Evolutionary conservation across 2,329 filamentous ascomycete species (phyloP), one percentile per base, ranked within the genome.

Genomic region (Talaromyces sp.): DNA sequence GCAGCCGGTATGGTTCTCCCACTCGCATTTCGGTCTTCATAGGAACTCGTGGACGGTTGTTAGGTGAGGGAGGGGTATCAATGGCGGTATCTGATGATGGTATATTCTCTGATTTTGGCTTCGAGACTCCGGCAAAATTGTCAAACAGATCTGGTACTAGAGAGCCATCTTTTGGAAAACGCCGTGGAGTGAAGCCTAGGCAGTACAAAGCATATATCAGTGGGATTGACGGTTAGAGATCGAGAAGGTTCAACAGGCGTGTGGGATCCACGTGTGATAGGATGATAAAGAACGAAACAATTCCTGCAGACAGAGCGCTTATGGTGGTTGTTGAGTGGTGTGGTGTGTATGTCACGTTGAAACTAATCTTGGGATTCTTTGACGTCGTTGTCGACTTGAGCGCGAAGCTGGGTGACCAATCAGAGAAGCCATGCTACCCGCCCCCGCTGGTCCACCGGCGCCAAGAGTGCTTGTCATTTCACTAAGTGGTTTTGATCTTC

Each of bases 1-100:
- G 59, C 51, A 57, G 59, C 59, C 59, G 58, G 55, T 48, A 54
- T 41, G 59, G 56, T 51, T 60, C 55, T 41, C 55, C 50, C 15
- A 58, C 37, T 55, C 31, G 52, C 55, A 46, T 55, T 45, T 57
- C 50, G 48, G 36, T 33, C 35, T 53, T 50, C 36, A 52, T 52
- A 33, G 35, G 17, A 22, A 22, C 25, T 28, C n/a, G n/a, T 19
- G 25, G 7, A 3, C 3, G 7, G 7, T 28, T 28, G 7, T 28
- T 19, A 48, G 10, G 17, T 33, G n/a, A 19, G n/a, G 45, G 9
- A 5, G 17, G 22, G 22, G 15, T 31, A 46, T 31, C 28, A 25
- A 33, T 33, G 25, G 45, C 33, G 5, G 45, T 35, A 10, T 6
- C 33, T 33, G 17, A 48, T 46, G 8, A 4, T n/a, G 15, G n/a